phyloP scores from a whole-genome alignment of 1,284 basidiomycete genomes.

The Cryptococcus sp. region DNA sequence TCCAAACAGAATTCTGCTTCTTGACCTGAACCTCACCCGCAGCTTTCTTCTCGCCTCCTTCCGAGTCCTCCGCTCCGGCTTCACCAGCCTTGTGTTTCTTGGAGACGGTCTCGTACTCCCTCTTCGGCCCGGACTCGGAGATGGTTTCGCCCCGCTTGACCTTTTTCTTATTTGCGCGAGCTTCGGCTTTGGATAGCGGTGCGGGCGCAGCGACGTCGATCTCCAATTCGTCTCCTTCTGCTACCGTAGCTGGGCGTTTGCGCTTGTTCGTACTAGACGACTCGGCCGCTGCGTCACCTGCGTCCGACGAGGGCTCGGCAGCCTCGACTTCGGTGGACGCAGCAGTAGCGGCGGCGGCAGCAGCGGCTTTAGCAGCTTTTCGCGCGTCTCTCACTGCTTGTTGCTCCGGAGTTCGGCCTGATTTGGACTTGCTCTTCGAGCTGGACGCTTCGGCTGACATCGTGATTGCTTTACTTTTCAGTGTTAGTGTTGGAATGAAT shows the following conservation, averaged over 20 bases:
- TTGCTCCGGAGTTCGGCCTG: slow-evolving; percentile 44
- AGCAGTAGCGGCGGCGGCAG: slow-evolving; percentile 2
- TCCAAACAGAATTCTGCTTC: slow-evolving; percentile 85
- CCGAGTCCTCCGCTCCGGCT: slow-evolving; percentile 66
- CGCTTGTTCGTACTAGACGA: slow-evolving; percentile 22
- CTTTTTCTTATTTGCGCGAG: slow-evolving; percentile 48
- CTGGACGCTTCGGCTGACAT: slow-evolving; percentile 12
- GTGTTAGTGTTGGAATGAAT: background rate
- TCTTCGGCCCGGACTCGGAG: slow-evolving; percentile 10
- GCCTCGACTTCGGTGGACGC: slow-evolving; percentile 1
- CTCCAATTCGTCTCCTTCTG: slow-evolving; percentile 44
- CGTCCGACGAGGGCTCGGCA: slow-evolving; percentile 14
- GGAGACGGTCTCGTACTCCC: slow-evolving; percentile 21
- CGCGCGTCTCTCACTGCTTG: slow-evolving; percentile 46
- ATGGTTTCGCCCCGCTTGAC: slow-evolving; percentile 37
- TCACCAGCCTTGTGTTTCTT: slow-evolving; percentile 47
- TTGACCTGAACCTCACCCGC: slow-evolving; percentile 38
- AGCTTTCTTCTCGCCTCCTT: slow-evolving; percentile 56
- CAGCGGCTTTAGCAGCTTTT: slow-evolving; percentile 34
- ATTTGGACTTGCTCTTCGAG: slow-evolving; percentile 21
- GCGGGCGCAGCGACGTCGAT: slow-evolving; percentile 50
- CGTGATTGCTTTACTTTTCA: background rate
- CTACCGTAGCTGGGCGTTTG: slow-evolving; percentile 25
- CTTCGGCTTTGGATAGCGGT: slow-evolving; percentile 53
- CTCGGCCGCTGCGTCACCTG: slow-evolving; percentile 10